Base-by-base conservation (phyloP, 306 rosid species). In the Quercus gilva region DNA sequence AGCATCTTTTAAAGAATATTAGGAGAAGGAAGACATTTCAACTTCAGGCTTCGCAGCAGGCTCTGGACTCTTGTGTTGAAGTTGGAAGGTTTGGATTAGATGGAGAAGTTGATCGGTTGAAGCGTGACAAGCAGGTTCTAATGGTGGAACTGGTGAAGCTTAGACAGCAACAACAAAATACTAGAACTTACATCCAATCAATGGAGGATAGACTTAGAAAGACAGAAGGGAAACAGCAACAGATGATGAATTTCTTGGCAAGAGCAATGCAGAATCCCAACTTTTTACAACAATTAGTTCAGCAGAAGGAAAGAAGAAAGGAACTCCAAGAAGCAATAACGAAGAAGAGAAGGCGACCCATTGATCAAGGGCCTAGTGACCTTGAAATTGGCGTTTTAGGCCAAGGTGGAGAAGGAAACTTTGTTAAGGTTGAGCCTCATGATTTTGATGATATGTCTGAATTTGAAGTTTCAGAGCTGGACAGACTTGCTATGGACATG, bases 81-180 rank as follows among this genome's bases (percentile, higher is more conserved):
- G 86, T 90, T n/a, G 97, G 97, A 29, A 8, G 79, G 60, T 90
- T 91, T 55, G 97, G 95, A 73, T 82, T 89, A 33, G 92, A 88
- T 15, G 80, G 87, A 63, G 97, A 94, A 69, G 68, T 91, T 5
- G 86, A 90, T 55, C 81, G 85, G 64, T 74, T 94, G 67, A 73
- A 72, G 88, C 90, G 96, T 0, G 98, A 92, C 84, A 84, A 87
- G 71, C 92, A 88, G 59, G 88, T 87, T 7, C 85, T 94, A 1
- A 86, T 90, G 92, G 84, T 29, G 84, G 98, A 94, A 75, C 76
- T 94, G 25, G 87, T 92, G 80, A 94, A 89, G 65, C 94, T 94
- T 19, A 86, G 90, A 71, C 96, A 92, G 67, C 87, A 90, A 18
- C 95, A 94, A 25, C 94, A 94, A 4, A 84, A 76, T 41, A 79